phyloP scores from a whole-genome alignment of 208 protist species.

The Leishmania major region DNA sequence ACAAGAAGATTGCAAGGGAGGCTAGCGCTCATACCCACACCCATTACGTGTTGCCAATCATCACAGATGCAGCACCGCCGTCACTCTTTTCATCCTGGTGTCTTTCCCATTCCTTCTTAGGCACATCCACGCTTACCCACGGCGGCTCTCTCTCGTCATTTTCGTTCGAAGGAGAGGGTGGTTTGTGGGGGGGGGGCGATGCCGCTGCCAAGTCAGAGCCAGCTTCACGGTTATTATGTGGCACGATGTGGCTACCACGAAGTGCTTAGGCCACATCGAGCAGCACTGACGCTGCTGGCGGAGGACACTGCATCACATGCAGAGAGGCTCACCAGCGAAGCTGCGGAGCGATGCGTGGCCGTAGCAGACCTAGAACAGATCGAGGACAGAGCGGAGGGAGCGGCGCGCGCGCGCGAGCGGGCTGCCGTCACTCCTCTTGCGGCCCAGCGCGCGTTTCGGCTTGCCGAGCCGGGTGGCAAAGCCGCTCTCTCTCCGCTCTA shows the following conservation, averaged over 20 bases:
- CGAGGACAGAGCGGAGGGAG: constrained; percentile 26
- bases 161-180: background rate
- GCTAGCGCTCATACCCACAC: background rate
- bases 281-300: constrained; percentile 50
- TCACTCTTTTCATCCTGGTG: background rate
- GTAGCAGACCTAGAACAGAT: constrained; percentile 38
- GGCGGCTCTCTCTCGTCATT: background rate
- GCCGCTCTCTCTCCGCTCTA: constrained; percentile 27
- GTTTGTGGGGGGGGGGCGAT: background rate
- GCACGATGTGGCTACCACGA: constrained; percentile 55
- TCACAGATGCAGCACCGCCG: background rate
- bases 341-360: constrained; percentile 33
- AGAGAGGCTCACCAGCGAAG: constrained; percentile 36
- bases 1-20: background rate
- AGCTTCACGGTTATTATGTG: constrained; percentile 74
- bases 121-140: background rate
- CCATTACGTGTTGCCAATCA: background rate
- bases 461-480: constrained; percentile 9
- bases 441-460: constrained; percentile 27
- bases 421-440: constrained; percentile 37
- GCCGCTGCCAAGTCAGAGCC: constrained; percentile 53
- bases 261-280: constrained; percentile 54
- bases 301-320: constrained; percentile 53
- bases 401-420: constrained; percentile 1
- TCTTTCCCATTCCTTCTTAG: background rate